phyloP scores from a whole-genome alignment of 1,139 yeast species.

The Nakaseomyces sp. region DNA sequence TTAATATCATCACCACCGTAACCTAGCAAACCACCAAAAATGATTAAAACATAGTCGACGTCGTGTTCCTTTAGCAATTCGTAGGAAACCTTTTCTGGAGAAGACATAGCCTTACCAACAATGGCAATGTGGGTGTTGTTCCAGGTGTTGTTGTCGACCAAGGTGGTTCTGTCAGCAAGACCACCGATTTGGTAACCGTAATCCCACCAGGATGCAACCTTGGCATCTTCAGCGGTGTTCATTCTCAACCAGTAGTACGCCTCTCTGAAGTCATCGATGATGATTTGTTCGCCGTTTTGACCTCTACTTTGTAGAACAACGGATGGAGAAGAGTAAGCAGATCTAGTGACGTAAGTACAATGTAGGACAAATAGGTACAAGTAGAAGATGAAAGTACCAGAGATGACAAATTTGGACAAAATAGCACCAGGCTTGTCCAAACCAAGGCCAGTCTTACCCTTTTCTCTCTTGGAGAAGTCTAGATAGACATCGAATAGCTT shows the following conservation, averaged over 20 bases:
- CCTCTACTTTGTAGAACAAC: slow-evolving; percentile 78
- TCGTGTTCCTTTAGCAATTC: slow-evolving; percentile 84
- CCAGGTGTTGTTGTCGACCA: slow-evolving; percentile 99
- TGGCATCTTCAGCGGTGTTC: slow-evolving; percentile 95
- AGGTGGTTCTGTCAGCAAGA: slow-evolving; percentile 97
- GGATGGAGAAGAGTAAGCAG: slow-evolving; percentile 95
- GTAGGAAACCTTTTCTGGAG: slow-evolving; percentile 80
- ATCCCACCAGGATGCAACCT: slow-evolving; percentile 99
- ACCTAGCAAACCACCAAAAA: slow-evolving; percentile 91
- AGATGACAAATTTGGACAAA: slow-evolving; percentile 39
- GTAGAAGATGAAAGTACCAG: slow-evolving; percentile 66
- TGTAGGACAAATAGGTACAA: slow-evolving; percentile 79
- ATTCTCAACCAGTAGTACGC: slow-evolving; percentile 98
- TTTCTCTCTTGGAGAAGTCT: slow-evolving; percentile 38
- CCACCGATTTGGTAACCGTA: slow-evolving; percentile 99
- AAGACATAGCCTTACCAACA: slow-evolving; percentile 98
- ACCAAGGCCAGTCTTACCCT: slow-evolving; percentile 28
- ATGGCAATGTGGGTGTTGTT: slow-evolving; percentile 98
- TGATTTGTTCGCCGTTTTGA: slow-evolving; percentile 75
- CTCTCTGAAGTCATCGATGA: slow-evolving; percentile 96
- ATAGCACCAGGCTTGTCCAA: slow-evolving; percentile 10
- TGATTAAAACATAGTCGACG: slow-evolving; percentile 86
- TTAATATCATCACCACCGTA: slow-evolving; percentile 95
- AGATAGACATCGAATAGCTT: slow-evolving; percentile 76
- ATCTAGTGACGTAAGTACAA: slow-evolving; percentile 95